Base-by-base conservation (phyloP, 345 rosid species). In the Pistacia vera region DNA sequence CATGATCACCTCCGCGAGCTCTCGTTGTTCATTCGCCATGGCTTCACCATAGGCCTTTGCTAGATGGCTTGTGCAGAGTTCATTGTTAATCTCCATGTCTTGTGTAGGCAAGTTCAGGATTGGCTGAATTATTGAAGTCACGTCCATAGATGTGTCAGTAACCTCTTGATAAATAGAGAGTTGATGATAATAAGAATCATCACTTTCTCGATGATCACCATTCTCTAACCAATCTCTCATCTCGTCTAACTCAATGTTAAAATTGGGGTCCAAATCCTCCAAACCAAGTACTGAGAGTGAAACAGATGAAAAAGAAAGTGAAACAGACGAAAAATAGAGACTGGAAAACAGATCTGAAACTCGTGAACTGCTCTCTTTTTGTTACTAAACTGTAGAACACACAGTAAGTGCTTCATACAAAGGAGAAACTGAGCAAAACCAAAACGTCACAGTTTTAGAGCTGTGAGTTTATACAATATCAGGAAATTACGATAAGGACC, bases 11-110 rank as follows among this genome's bases (percentile, higher is more conserved):
- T 68, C 71, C 8, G 75, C 78, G 1, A 77, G 72, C 65, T 77
- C 83, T 5, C 22, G 8, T 4, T 77, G 67, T 63, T 49, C 54
- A 12, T 55, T 64, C 48, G 46, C 72, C 59, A 68, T 69, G 22
- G 83, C 80, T 58, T 81, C 79, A 11, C 20, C 73, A 56, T 75
- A 78, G 7, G 77, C 81, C 56, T 41, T 66, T 60, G 57, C 54
- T 0, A 78, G 74, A 62, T 78, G 81, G 68, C n/a, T 61, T 8
- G 13, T 51, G 10, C 67, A 18, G 4, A 73, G 59, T 38, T 30
- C 41, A 9, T 63, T 63, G 7, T 70, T 51, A 41, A 70, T 49
- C 52, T 68, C 68, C 55, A 64, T 51, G 46, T 38, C 64, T 69
- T 56, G 75, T 16, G 38, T 28, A 18, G 84, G 81, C 8, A 77